A percentile compares a stretch with the other conserved stretches of the same genome.
phyloP scores from a whole-genome alignment of 2,329 filamentous ascomycete genomes.

The Diaporthe batatas region DNA sequence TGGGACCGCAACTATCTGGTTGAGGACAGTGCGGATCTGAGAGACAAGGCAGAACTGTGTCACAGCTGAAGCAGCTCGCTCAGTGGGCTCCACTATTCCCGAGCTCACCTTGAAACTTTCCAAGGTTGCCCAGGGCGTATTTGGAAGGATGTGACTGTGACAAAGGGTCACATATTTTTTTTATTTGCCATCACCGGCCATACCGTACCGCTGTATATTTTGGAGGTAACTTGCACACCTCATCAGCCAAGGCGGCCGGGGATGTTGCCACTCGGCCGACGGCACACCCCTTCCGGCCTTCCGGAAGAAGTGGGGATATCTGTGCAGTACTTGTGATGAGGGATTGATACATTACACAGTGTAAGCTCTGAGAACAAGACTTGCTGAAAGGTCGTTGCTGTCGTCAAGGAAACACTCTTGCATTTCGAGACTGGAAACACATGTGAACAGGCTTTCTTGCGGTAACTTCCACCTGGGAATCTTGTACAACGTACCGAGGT shows the following conservation, averaged over 20 bases:
- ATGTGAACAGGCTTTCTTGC: not conserved
- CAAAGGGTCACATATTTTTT: not conserved
- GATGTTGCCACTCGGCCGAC: not conserved
- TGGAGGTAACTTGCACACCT: not conserved
- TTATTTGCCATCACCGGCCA: not conserved
- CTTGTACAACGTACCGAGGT: too few relatives aligned
- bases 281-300: not conserved
- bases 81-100: not conserved
- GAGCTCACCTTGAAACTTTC: not conserved
- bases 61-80: not conserved
- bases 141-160: not conserved
- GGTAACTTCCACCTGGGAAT: not conserved
- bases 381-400: not conserved
- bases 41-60: not conserved
- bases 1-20: not conserved
- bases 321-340: conserved; percentile 4
- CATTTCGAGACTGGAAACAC: not conserved
- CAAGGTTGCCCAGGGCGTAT: not conserved
- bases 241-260: not conserved
- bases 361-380: not conserved
- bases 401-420: not conserved
- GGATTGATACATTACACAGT: not conserved
- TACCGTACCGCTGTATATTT: not conserved
- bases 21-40: too few relatives aligned
- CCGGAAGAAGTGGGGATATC: not conserved